These are phyloP conservation scores for Mortierella sp. DNA, from an alignment of 371 early-diverging fungal genomes.

Conservation along the genomic window DNA sequence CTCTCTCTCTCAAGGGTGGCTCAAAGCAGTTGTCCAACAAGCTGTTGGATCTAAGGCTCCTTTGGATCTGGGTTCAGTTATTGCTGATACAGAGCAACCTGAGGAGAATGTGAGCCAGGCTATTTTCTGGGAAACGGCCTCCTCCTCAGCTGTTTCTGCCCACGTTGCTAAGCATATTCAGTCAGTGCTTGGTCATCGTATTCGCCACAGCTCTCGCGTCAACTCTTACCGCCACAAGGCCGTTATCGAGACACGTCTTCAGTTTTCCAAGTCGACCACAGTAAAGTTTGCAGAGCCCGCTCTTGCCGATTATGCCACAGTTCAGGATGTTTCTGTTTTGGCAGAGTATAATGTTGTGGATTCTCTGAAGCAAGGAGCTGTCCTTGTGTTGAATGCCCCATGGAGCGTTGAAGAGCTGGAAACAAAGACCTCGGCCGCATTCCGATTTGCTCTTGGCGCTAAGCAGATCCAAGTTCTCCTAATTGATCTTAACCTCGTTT, in stretches of 20 bases:
- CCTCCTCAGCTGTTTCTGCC: conserved; percentile 63
- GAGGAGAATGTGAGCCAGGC: conserved; percentile 60
- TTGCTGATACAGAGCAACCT: conserved; percentile 17
- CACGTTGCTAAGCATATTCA: conserved; percentile 66
- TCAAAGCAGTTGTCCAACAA: conserved; percentile 47
- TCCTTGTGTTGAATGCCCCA: conserved; percentile 75
- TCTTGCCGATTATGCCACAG: conserved; percentile 70
- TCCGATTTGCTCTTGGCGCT: conserved; percentile 65
- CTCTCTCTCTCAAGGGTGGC: conserved; percentile 38
- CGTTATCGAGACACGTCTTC: conserved; percentile 71
- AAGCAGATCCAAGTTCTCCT: conserved; percentile 72
- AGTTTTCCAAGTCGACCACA: conserved; percentile 58
- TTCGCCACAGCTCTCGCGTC: conserved; percentile 58
- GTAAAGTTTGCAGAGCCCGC: conserved; percentile 52
- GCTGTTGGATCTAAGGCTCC: conserved; percentile 14
- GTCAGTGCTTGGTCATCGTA: conserved; percentile 58
- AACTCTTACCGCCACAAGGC: conserved; percentile 73
- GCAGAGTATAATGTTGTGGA: conserved; percentile 73
- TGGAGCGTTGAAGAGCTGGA: conserved; percentile 80
- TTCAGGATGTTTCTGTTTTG: conserved; percentile 73
- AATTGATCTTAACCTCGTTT: conserved; percentile 75
- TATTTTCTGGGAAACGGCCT: conserved; percentile 77
- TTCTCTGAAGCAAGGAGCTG: conserved; percentile 67
- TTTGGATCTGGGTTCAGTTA: conserved; percentile 29
- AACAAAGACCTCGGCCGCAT: conserved; percentile 75